Evolutionary conservation across 306 rosid genomes (phyloP), one percentile per base, ranked within the genome.

Genomic region (Rosa persica): DNA sequence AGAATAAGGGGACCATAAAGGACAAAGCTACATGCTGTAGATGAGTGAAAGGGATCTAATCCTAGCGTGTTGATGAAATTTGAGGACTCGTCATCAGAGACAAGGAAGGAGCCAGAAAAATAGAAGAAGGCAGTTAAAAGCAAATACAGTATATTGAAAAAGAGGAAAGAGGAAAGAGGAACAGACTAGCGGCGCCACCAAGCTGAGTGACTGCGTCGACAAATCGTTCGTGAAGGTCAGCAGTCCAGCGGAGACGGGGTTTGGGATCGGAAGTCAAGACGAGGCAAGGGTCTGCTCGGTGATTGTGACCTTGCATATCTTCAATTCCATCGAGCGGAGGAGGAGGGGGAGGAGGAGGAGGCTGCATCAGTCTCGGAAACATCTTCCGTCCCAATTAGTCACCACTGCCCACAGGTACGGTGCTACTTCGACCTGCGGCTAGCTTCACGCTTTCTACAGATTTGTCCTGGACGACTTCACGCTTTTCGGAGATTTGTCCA

Each of bases 201-300:
- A 95, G 99, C 83, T 95, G 98, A 51, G 96, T 89, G 34, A 95
- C 99, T 2, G 99, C 98, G 80, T 95, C 99, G 49, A 95, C 87
- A 49, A 95, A 95, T 12, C 99, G 92, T 57, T 95, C 99, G 65
- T 95, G 99, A 23, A 95, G 93, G 87, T 95, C 99, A 57, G 94
- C 89, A 15, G 99, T 95, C 99, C 99, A 95, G 0, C 99, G 98
- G 81, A 95, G 99, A 16, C 99, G 97, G 46, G 99, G 99, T 74
- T 93, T 93, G n/a, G 98, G 98, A 89, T 93, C 98, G 74, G 98
- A 92, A 3, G 98, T 93, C 73, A 95, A 80, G 46, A 95, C 99
- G 17, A 95, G 94, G 51, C 99, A 93, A 19, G 99, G 97, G 74
- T 95, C 99, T 3, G 89, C 96, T 42, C 91, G 79, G 81, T 78